Base-by-base conservation (phyloP, 2,329 filamentous ascomycete genomes). In the Hypoxylon sp. region DNA sequence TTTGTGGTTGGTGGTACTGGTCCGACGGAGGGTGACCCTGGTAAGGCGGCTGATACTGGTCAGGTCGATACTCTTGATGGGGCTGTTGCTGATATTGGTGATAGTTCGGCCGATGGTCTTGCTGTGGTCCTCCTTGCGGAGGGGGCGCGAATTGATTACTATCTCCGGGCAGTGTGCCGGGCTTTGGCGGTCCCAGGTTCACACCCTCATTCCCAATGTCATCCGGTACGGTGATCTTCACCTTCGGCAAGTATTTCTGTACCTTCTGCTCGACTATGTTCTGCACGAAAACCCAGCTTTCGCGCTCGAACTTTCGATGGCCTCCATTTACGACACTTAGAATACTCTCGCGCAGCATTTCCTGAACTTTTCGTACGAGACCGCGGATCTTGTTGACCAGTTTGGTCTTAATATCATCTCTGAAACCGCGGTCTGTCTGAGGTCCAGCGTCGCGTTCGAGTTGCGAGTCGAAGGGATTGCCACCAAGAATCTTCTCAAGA, bases 171-270 rank as follows among this genome's bases (percentile, higher is more conserved):
- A 39, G 50, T 17, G 29, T 11, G 31, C 50, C 39, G 13, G 50
- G 50, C 17, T 53, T 53, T n/a, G 50, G 50, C 8, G 50, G 15
- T 53, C 50, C 50, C n/a, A 53, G 29, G 4, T 19, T 27, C 31
- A 53, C 50, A 8, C 50, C 50, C 31, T 53, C 50, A 6, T 53
- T 53, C 39, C 50, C 50, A 24, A 53, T 53, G 19, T 53, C 50
- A n/a, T 53, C 50, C 32, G 50, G 50, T 39, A 53, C 50, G 32
- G 31, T 53, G 50, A 53, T 53, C 50, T 39, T 53, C 50, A 53
- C 50, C 50, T 53, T 53, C 8, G 50, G 50, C 31, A 53, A 39
- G 50, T 53, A 53, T 31, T 11, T 53, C 32, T 53, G 50, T 8
- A 53, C 32, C 31, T 53, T 53, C 31, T 53, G 50, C 32, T 53